Evolutionary conservation across 768 basidiomycete genomes (phyloP).

Genomic region (Psilocybe subaeruginosa): DNA sequence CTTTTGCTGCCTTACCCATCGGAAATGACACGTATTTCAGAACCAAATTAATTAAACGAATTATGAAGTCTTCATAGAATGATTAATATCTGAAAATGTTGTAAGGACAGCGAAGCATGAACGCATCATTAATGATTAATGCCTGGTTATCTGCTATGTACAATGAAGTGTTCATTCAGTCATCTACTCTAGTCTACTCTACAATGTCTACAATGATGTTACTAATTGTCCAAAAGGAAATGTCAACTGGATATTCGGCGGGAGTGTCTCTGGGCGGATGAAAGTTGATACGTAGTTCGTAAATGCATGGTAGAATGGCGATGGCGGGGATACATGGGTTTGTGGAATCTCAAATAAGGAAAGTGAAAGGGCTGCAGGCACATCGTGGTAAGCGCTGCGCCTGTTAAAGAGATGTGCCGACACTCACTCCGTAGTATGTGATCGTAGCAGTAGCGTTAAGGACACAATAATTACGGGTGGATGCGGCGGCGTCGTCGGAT

Average conservation of each 20-base stretch:
- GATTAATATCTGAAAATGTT: not conserved
- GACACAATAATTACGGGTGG: slow-evolving; percentile 4
- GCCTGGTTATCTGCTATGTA: too few species aligned
- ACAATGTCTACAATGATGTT: not conserved
- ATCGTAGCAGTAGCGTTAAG: not conserved
- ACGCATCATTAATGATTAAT: not conserved
- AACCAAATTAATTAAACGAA: not conserved
- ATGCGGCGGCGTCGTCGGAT: slow-evolving; percentile 9
- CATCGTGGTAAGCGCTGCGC: not conserved
- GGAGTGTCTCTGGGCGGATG: not conserved
- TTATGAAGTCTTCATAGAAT: not conserved
- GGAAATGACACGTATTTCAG: not conserved
- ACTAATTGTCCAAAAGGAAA: not conserved
- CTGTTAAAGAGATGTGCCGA: not conserved
- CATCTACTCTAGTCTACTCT: not conserved
- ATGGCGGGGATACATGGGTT: too few species aligned
- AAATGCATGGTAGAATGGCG: not conserved
- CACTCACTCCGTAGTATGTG: not conserved
- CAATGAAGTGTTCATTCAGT: too few species aligned
- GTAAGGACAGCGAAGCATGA: not conserved
- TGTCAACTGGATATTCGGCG: not conserved
- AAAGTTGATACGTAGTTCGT: not conserved
- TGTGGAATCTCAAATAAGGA: not conserved
- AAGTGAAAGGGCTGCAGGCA: not conserved
- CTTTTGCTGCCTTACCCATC: not conserved